Conservation (phyloP, 306 rosid species). For the Canavalia ensiformis region DNA sequence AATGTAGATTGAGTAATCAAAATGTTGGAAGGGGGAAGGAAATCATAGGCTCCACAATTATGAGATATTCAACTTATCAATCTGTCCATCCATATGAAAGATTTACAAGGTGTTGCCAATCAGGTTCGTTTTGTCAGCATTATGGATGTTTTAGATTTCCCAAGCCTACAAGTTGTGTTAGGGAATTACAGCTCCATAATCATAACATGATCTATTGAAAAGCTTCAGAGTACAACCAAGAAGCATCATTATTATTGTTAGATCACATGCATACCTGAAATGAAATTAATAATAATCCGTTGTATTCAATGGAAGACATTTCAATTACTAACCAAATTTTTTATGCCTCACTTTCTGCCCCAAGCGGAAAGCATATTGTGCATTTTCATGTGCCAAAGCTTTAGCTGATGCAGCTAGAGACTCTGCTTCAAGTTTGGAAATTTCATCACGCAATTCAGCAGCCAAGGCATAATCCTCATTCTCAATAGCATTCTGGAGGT, state of each 20-base stretch:
- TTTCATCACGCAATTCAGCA: conserved; percentile 77
- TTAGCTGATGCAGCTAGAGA: conserved; percentile 87
- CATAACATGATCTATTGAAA: conserved; percentile 24
- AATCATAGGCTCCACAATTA: conserved; percentile 22
- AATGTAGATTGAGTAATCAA: conserved; percentile 40
- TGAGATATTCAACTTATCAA: conserved; percentile 27
- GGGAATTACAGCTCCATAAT: conserved; percentile 41
- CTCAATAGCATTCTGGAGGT: conserved; percentile 80
- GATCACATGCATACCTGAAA: conserved; percentile 26
- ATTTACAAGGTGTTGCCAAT: conserved; percentile 20
- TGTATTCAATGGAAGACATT: conserved; percentile 26
- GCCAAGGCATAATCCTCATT: conserved; percentile 82
- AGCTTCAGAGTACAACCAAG: conserved; percentile 23
- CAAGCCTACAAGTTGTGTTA: conserved; percentile 20
- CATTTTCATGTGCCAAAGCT: conserved; percentile 84
- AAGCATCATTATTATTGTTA: neutral
- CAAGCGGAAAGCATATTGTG: conserved; percentile 79
- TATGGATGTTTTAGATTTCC: conserved; percentile 12
- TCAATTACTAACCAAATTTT: conserved; percentile 62
- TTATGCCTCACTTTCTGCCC: conserved; percentile 93
- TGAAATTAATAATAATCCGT: conserved; percentile 32
- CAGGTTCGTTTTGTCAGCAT: conserved; percentile 15
- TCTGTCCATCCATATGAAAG: neutral
- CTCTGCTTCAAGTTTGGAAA: conserved; percentile 81
- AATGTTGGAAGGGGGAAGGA: conserved; percentile 19